Conservation (phyloP, 768 basidiomycete species). For the Dentipellis sp. region DNA sequence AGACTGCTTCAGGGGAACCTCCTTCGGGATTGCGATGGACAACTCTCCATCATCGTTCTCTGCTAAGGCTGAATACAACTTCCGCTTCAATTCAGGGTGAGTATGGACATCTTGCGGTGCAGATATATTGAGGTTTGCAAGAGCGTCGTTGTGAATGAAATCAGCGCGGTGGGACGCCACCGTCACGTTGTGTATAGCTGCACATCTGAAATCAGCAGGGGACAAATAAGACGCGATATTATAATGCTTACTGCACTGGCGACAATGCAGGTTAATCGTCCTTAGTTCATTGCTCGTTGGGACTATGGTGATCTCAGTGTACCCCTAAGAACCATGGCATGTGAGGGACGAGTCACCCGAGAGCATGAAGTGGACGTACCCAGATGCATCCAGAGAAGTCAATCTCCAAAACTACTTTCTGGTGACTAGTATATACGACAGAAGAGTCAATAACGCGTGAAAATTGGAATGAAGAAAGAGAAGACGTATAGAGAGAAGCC, state of each 20-base stretch:
- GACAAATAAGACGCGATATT: not conserved
- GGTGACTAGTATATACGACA: conserved; percentile 78
- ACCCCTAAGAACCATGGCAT: conserved; percentile 47
- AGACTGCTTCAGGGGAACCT: conserved; percentile 56
- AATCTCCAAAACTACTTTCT: conserved; percentile 91
- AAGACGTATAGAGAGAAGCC: conserved; percentile 85
- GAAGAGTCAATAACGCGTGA: conserved; percentile 33
- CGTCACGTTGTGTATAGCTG: conserved; percentile 67
- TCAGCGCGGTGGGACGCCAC: conserved; percentile 66
- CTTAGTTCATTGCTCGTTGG: conserved; percentile 73
- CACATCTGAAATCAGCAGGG: conserved; percentile 15
- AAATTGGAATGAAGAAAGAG: conserved; percentile 19
- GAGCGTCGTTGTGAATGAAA: conserved; percentile 71
- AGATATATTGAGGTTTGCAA: conserved; percentile 52
- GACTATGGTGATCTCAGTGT: conserved; percentile 84
- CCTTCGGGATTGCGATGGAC: conserved; percentile 77
- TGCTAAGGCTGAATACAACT: conserved; percentile 80
- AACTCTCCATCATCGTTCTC: conserved; percentile 94
- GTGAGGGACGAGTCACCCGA: conserved; percentile 4
- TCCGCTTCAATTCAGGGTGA: conserved; percentile 90
- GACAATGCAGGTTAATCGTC: conserved; percentile 81
- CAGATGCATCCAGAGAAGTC: conserved; percentile 84
- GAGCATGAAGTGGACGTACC: conserved; percentile 38
- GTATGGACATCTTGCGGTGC: conserved; percentile 73
- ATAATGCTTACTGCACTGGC: conserved; percentile 67